A percentile compares a stretch with the other conserved stretches of the same genome.
phyloP scores from a whole-genome alignment of 306 rosid genomes.

The Dryas alaskensis region DNA sequence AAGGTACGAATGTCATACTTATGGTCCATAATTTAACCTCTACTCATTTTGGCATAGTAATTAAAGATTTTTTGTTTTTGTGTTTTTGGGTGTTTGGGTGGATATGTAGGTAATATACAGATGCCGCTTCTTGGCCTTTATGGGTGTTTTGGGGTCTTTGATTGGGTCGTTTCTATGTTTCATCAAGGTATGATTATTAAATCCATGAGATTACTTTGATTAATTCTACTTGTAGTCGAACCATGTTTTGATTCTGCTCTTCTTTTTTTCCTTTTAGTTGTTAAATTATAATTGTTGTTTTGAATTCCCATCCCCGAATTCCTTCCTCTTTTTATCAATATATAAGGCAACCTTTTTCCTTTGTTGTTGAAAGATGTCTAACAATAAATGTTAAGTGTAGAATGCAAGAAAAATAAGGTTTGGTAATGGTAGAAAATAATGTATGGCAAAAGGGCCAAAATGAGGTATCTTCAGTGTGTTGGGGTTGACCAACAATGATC shows the following conservation, averaged over 20 bases:
- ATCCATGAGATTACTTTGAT: not conserved
- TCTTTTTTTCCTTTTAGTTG: not conserved
- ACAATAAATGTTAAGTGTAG: not conserved
- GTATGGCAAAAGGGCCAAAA: not conserved
- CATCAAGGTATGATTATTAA: constrained; percentile 56
- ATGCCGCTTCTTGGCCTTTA: constrained; percentile 65
- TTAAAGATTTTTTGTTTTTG: not conserved
- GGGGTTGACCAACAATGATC: not conserved
- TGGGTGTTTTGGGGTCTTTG: constrained; percentile 89
- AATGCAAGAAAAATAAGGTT: not conserved
- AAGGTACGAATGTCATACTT: constrained; percentile 35
- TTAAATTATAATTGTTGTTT: not conserved
- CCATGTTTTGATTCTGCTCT: not conserved
- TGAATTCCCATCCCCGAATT: not conserved
- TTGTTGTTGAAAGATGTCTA: not conserved
- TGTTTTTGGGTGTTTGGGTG: constrained; percentile 12
- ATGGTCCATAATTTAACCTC: not conserved
- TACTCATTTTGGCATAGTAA: not conserved
- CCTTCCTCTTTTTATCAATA: not conserved
- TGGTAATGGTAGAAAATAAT: not conserved
- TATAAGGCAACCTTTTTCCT: not conserved
- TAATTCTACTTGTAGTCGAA: not conserved
- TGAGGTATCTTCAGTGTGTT: not conserved
- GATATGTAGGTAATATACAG: constrained; percentile 60
- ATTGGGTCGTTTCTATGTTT: constrained; percentile 75